Evolutionary conservation across 2,329 filamentous ascomycete genomes (phyloP), one percentile per base, ranked within the genome.

Genomic region (Myriosclerotinia duriaeana): DNA sequence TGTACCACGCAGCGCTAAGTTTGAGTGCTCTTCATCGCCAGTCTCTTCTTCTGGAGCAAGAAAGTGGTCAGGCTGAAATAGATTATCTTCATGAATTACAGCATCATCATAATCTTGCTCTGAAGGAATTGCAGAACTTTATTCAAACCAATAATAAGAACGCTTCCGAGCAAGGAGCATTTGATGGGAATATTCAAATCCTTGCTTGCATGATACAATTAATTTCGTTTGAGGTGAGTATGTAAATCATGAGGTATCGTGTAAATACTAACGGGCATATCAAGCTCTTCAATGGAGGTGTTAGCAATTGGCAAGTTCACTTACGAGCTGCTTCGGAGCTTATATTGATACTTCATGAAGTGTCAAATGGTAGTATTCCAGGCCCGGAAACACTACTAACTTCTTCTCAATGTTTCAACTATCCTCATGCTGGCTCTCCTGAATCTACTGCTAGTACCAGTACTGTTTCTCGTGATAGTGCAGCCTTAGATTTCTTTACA

Each of bases 21-120:
- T 78, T 87, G 44, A 81, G 82, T 1, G 81, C 83, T 2, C 86
- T 85, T 74, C 87, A 86, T 74, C 82, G 84, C 69, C 80, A 80
- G 67, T 77, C 55, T 22, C 26, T 66, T 30, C 44, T 53, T 38
- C 73, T 75, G 2, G 58, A 67, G 36, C 53, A 58, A 1, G 56
- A 58, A 26, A 56, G 61, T 56, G 61, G 52, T 36, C 62, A 48
- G 20, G 65, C 30, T 14, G 58, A 67, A 26, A 56, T 44, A 15
- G 56, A 64, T 42, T 64, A 68, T 54, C 53, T 66, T n/a, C 56
- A 67, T 36, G 60, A 64, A 56, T 36, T 68, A 50, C 42, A 48
- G n/a, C 60, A 64, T 46, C 68, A 68, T 20, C 53, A 68, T 60
- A 34, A 65, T 17, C 5, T 64, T 4, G 26, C 50, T 8, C 9